phyloP scores from a whole-genome alignment of 306 rosid genomes.

The Phaseolus lunatus region DNA sequence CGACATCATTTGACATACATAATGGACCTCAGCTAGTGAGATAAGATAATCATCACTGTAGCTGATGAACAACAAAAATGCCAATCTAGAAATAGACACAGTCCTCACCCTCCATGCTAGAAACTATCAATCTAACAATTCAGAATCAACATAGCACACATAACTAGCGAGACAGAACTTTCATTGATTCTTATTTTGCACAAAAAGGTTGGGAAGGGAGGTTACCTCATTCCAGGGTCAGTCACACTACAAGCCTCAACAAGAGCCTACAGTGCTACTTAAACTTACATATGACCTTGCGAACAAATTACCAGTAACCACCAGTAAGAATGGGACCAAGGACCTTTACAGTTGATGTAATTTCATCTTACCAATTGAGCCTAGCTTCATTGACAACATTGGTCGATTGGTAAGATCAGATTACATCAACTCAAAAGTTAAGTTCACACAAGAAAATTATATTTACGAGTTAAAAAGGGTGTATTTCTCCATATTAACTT shows the following conservation, averaged over 20 bases:
- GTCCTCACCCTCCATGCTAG: conserved; percentile 4
- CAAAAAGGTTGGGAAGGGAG: neutral
- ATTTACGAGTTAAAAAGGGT: neutral
- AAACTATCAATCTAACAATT: conserved; percentile 9
- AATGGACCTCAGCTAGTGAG: neutral
- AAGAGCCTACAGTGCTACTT: neutral
- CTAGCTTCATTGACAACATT: neutral
- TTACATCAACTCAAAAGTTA: neutral
- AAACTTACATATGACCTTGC: conserved; percentile 7
- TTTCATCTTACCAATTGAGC: conserved; percentile 20
- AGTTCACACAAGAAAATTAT: neutral
- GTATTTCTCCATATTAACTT: conserved; percentile 17
- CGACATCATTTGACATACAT: neutral
- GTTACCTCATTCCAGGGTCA: conserved; percentile 1
- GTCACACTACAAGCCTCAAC: conserved; percentile 15
- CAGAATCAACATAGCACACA: conserved; percentile 17
- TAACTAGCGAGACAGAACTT: neutral
- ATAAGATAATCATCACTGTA: neutral
- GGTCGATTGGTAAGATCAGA: neutral
- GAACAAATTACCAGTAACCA: conserved; percentile 18
- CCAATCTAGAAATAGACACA: conserved; percentile 11
- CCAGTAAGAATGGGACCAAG: conserved; percentile 6
- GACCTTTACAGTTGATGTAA: neutral
- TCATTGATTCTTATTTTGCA: neutral
- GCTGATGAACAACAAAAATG: neutral